Conservation (phyloP, 2,329 filamentous ascomycete species). For the Byssothecium circinans region DNA sequence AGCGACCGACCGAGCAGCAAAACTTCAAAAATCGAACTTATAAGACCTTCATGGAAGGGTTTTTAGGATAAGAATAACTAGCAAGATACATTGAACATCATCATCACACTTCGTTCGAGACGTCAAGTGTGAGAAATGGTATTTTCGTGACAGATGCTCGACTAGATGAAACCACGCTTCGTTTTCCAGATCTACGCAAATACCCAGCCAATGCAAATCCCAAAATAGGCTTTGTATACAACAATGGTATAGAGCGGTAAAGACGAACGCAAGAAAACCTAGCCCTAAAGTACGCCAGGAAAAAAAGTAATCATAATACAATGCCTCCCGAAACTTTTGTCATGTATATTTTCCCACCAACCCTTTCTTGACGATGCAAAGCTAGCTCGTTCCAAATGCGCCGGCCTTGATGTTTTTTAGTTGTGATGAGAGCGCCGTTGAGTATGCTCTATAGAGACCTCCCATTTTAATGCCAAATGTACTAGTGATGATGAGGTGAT, state of each 20-base stretch:
- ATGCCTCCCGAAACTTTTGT: neutral
- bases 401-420: neutral
- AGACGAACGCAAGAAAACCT: conserved; percentile 1
- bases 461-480: neutral
- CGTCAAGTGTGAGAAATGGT: too few species aligned
- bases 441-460: neutral
- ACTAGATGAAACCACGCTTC: too few species aligned
- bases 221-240: neutral
- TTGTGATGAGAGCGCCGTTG: neutral
- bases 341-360: neutral
- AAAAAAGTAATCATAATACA: neutral
- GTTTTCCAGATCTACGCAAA: too few species aligned
- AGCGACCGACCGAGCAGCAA: conserved; percentile 74
- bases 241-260: conserved; percentile 8
- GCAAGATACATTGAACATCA: too few species aligned
- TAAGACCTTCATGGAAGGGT: too few species aligned
- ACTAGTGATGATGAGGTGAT: too few species aligned
- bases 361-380: neutral
- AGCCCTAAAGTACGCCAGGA: neutral
- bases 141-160: too few species aligned
- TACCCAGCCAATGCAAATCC: too few species aligned
- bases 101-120: too few species aligned
- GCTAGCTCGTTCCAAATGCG: neutral
- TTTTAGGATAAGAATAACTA: too few species aligned
- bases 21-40: conserved; percentile 43